Conservation (phyloP, 768 basidiomycete species). For the Royoungia palumana region DNA sequence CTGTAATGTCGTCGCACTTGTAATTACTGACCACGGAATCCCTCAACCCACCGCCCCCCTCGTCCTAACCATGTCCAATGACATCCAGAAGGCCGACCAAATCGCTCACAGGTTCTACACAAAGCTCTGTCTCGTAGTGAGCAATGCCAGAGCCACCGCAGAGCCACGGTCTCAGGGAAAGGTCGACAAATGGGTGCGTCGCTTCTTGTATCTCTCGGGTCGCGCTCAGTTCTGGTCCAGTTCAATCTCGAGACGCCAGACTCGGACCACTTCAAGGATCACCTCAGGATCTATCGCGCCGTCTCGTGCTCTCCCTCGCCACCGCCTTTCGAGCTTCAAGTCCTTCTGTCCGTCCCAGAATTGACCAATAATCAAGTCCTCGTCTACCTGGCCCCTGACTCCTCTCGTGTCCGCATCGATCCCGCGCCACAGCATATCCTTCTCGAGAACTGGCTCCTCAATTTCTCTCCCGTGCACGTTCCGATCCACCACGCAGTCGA, state of each 20-base stretch:
- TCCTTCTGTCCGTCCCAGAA: constrained; percentile 69
- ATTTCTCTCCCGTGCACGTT: constrained; percentile 34
- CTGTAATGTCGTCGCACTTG: constrained; percentile 28
- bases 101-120: constrained; percentile 81
- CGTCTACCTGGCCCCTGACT: constrained; percentile 58
- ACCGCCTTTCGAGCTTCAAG: constrained; percentile 62
- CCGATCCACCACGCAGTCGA: constrained; percentile 21
- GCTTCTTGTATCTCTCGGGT: neutral
- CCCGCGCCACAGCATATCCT: constrained; percentile 68
- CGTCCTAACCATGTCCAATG: constrained; percentile 47
- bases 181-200: constrained; percentile 79
- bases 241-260: constrained; percentile 83
- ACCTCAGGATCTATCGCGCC: constrained; percentile 55
- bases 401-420: constrained; percentile 60
- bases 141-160: constrained; percentile 65
- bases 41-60: neutral
- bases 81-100: constrained; percentile 73
- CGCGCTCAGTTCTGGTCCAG: constrained; percentile 35
- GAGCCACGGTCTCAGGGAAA: constrained; percentile 44
- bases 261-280: constrained; percentile 61
- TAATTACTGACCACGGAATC: constrained; percentile 22
- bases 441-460: constrained; percentile 68
- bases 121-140: constrained; percentile 74
- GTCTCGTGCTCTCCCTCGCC: constrained; percentile 35
- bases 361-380: constrained; percentile 67